Base-by-base conservation (phyloP, 371 early-diverging fungal species). In the Mucor sp. region DNA sequence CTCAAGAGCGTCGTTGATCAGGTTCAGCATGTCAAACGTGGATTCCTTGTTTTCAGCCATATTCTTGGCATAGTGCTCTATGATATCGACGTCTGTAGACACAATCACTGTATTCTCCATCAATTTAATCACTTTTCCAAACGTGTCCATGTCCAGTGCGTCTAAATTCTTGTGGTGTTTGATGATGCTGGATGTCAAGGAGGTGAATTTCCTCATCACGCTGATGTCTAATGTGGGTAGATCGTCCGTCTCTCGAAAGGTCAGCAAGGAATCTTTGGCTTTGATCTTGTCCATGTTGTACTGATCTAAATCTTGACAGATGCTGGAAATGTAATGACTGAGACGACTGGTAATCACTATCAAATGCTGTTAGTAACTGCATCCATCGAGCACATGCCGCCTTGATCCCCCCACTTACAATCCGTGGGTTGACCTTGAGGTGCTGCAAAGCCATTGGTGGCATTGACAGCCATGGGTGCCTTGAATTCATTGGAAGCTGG, bases 1-100 rank as follows among this genome's bases (percentile, higher is more conserved):
- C 17, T 78, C 75, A 11, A 78, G 55, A 8, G 70, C 77, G 37
- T 71, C 58, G 2, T 23, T 57, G 1, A 70, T 62, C 3, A 23
- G 21, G 0, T 27, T 6, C 25, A 69, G 32, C 53, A 63, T 48
- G 4, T 33, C 9, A 4, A 59, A 56, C 1, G 55, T 27, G 3
- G 17, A 4, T 32, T 63, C 33, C 15, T 35, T 60, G 12, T 55
- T 62, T 23, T 67, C 55, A 2, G 32, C 23, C 14, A 57, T 32
- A n/a, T 63, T 55, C 28, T 67, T 65, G 14, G 27, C 53, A 55
- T 65, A 70, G 23, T 62, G 43, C 0, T 65, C 68, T 6, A 70
- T 65, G 1, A 66, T 53, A 37, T 74, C 74, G 3, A 68, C n/a
- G 23, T 74, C 74, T 11, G 66, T 32, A 4, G 66, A 32, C 3